Evolutionary conservation across 164 flowering plant species (phyloP).

Genomic region (Annona squamosa): DNA sequence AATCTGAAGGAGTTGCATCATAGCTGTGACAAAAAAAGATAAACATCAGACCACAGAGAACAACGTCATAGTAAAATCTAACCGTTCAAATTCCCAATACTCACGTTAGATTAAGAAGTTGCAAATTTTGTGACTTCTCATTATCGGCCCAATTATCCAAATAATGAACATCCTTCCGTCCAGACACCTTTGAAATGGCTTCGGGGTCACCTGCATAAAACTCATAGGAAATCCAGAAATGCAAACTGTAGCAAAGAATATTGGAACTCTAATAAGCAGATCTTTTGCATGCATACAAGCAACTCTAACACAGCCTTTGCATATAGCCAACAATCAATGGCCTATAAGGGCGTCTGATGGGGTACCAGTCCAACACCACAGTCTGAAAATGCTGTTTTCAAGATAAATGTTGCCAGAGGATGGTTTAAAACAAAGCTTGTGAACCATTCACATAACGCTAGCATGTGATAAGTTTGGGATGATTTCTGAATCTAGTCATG

Average conservation of each 20-base stretch:
- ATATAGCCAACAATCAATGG: neutral
- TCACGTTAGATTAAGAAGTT: constrained; percentile 70
- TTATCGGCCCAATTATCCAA: constrained; percentile 43
- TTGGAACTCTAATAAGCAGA: neutral
- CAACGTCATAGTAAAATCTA: neutral
- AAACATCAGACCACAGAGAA: constrained; percentile 5
- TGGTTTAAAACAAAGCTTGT: neutral
- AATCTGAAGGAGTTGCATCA: constrained; percentile 90
- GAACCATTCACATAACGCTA: neutral
- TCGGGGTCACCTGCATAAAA: constrained; percentile 68
- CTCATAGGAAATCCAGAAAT: neutral
- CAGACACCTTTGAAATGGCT: constrained; percentile 61
- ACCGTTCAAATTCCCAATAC: constrained; percentile 16
- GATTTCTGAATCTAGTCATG: neutral
- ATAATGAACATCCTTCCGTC: constrained; percentile 49
- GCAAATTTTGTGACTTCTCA: constrained; percentile 66
- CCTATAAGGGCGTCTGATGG: neutral
- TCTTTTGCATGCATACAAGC: neutral
- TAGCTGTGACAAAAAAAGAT: constrained; percentile 44
- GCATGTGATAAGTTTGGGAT: neutral
- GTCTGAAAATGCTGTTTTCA: neutral
- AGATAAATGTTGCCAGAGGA: neutral
- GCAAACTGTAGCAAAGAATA: neutral
- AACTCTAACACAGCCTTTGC: neutral
- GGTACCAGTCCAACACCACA: neutral